These are phyloP conservation scores for Camellia oleifera DNA, from an alignment of 179 eudicot species.

Conservation along the genomic window DNA sequence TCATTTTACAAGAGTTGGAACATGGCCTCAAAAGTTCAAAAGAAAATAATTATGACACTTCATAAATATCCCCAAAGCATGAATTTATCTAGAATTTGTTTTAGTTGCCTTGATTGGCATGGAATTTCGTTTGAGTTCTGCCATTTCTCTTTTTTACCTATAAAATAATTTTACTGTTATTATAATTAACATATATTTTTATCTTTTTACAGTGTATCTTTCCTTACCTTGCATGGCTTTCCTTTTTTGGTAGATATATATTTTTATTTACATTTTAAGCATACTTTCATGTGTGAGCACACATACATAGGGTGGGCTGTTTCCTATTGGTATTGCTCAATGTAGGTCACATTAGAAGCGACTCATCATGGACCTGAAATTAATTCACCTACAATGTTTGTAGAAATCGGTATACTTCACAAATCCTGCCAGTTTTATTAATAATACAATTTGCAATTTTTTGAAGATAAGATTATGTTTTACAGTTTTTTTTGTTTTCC, in stretches of 20 bases:
- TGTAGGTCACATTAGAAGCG: slow-evolving; percentile 77
- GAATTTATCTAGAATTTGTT: neutral
- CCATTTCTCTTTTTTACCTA: neutral
- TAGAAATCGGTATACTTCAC: slow-evolving; percentile 63
- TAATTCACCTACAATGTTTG: slow-evolving; percentile 79
- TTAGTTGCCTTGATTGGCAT: neutral
- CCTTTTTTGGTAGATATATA: neutral
- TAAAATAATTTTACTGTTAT: too few species aligned
- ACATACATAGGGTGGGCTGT: neutral
- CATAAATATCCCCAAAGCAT: too few species aligned
- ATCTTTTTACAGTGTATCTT: too few species aligned
- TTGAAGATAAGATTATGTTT: neutral
- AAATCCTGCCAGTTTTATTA: neutral
- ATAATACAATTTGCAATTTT: too few species aligned
- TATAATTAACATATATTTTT: neutral
- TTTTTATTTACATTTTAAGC: neutral
- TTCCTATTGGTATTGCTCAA: neutral
- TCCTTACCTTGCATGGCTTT: neutral
- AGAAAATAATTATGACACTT: neutral
- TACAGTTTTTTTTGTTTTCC: neutral
- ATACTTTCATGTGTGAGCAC: neutral
- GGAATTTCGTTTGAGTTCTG: neutral
- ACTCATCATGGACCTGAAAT: slow-evolving; percentile 86
- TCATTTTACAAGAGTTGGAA: too few species aligned
- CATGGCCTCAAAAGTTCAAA: too few species aligned